A percentile compares a stretch with the other conserved stretches of the same genome.
Evolutionary conservation across 768 basidiomycete genomes (phyloP).

Genomic region (Phaeolepiota aurea): DNA sequence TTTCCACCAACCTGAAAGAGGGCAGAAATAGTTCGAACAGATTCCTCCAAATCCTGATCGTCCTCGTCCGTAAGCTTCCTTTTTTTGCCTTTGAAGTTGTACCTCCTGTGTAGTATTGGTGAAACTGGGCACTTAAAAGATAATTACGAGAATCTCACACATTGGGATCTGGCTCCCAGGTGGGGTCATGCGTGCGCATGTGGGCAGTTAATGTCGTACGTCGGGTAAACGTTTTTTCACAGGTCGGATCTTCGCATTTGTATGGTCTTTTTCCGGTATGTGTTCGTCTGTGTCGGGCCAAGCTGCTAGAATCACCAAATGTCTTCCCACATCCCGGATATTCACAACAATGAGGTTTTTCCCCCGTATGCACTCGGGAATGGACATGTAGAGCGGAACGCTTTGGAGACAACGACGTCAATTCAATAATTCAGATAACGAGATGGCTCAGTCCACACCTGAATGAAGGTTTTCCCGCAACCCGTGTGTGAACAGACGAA

Average conservation of each 20-base stretch:
- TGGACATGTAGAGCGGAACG: constrained; percentile 88
- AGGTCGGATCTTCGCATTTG: constrained; percentile 75
- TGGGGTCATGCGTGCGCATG: constrained; percentile 82
- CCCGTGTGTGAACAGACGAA: constrained; percentile 64
- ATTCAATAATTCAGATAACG: constrained; percentile 8
- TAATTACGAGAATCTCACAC: constrained; percentile 40
- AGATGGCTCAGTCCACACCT: constrained; percentile 37
- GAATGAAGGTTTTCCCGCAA: constrained; percentile 89
- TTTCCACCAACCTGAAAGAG: constrained; percentile 46
- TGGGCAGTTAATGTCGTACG: constrained; percentile 80
- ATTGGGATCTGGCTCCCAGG: constrained; percentile 79
- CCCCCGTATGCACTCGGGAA: constrained; percentile 83
- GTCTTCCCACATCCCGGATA: constrained; percentile 83
- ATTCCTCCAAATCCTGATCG: constrained; percentile 59
- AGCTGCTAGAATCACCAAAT: constrained; percentile 86
- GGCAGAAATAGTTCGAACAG: constrained; percentile 68
- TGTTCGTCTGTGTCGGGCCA: constrained; percentile 86
- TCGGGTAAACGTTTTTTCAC: constrained; percentile 84
- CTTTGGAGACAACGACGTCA: constrained; percentile 27
- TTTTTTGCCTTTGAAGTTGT: constrained; percentile 72
- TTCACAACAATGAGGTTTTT: constrained; percentile 88
- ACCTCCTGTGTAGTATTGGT: constrained; percentile 42
- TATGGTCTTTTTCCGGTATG: constrained; percentile 84
- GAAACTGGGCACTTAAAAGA: constrained; percentile 1
- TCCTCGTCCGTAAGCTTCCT: constrained; percentile 42